These are phyloP conservation scores for Komagataella mondaviorum DNA, from an alignment of 805 yeast genomes.

Conservation along the genomic window DNA sequence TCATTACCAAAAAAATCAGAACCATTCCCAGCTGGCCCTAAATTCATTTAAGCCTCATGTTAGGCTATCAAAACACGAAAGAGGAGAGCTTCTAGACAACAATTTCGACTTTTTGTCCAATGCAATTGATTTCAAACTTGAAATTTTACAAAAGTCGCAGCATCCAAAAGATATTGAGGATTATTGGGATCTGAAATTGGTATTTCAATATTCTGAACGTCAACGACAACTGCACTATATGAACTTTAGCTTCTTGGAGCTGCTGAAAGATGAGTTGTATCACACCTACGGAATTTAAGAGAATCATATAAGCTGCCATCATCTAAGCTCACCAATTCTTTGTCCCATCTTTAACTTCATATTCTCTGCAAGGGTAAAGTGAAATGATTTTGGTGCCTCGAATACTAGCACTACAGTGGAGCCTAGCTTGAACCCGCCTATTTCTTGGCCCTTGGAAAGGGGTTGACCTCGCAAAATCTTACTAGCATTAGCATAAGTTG, in stretches of 20 bases:
- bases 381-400: conserved; percentile 81
- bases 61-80: not conserved
- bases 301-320: not conserved
- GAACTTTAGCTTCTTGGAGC: conserved; percentile 36
- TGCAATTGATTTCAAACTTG: conserved; percentile 42
- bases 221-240: conserved; percentile 27
- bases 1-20: not conserved
- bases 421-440: conserved; percentile 95
- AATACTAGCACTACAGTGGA: conserved; percentile 94
- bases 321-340: conserved; percentile 33
- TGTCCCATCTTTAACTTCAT: conserved; percentile 80
- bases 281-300: not conserved
- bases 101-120: conserved; percentile 20
- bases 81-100: conserved; percentile 1
- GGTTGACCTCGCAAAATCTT: conserved; percentile 76
- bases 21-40: not conserved
- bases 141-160: conserved; percentile 27
- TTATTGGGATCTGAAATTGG: conserved; percentile 46
- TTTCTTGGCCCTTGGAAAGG: conserved; percentile 79
- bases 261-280: conserved; percentile 23
- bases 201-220: conserved; percentile 47
- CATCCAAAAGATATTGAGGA: conserved; percentile 34
- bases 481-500: conserved; percentile 77
- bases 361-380: conserved; percentile 58
- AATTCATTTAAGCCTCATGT: not conserved